Conservation (phyloP, 176 grass and related monocot genomes). For the Carex cristatella region DNA sequence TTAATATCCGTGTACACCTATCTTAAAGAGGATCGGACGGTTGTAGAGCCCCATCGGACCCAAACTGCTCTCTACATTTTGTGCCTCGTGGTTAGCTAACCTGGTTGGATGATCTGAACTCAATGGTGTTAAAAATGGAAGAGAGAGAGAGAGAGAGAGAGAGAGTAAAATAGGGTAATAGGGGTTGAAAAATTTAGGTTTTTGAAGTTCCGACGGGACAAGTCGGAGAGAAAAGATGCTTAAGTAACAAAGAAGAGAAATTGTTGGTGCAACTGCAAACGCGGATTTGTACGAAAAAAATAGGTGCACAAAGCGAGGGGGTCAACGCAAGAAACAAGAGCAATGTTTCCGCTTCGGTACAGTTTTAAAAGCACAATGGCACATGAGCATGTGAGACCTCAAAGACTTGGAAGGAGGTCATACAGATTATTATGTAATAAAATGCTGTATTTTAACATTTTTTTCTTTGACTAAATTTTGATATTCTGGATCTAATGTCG, state of each 20-base stretch:
- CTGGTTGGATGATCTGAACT: not conserved
- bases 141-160: not conserved
- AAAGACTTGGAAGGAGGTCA: not conserved
- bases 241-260: slow-evolving; percentile 7
- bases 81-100: not conserved
- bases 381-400: slow-evolving; percentile 17
- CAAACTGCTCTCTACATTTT: not conserved
- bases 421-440: not conserved
- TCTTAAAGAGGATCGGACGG: too few species aligned
- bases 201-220: not conserved
- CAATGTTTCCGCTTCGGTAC: slow-evolving; percentile 19
- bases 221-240: not conserved
- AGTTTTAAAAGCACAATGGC: slow-evolving; percentile 10
- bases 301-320: slow-evolving; percentile 15
- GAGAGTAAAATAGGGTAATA: not conserved
- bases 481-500: not conserved
- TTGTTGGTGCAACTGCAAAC: not conserved
- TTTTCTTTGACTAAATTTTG: slow-evolving; percentile 1
- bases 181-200: not conserved
- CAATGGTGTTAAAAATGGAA: not conserved
- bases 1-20: too few species aligned
- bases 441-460: not conserved
- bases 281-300: slow-evolving; percentile 1
- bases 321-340: slow-evolving; percentile 21
- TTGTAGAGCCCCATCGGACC: too few species aligned